Conservation (phyloP, 805 yeast genomes). For the Spathaspora girioi region DNA sequence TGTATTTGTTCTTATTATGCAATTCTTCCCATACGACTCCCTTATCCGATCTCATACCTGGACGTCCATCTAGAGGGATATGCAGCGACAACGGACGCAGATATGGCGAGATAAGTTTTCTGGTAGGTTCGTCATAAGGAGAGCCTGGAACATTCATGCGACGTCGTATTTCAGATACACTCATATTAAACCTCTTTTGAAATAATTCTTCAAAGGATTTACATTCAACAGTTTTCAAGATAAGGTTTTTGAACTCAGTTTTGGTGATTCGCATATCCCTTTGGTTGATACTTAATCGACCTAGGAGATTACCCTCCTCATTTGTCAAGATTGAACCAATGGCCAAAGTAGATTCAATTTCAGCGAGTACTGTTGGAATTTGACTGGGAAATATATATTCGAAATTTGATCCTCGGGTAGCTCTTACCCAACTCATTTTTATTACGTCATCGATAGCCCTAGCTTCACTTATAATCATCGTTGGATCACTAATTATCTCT, state of each 20-base stretch:
- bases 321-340: conserved; percentile 14
- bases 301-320: conserved; percentile 13
- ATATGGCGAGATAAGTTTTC: neutral
- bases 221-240: conserved; percentile 20
- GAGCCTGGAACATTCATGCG: neutral
- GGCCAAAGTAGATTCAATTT: conserved; percentile 17
- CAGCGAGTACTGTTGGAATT: conserved; percentile 16
- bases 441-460: conserved; percentile 16
- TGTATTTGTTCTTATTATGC: conserved; percentile 11
- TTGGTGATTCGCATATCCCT: conserved; percentile 19
- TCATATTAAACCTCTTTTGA: conserved; percentile 17
- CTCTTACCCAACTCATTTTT: conserved; percentile 18
- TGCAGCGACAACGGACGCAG: conserved; percentile 3
- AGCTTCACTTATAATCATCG: neutral
- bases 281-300: conserved; percentile 14
- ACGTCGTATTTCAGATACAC: conserved; percentile 4
- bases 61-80: neutral
- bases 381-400: conserved; percentile 21
- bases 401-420: conserved; percentile 4
- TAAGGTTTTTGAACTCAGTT: conserved; percentile 19
- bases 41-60: neutral
- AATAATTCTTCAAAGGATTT: conserved; percentile 18
- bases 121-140: neutral
- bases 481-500: neutral
- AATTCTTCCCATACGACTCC: neutral